Evolutionary conservation across 768 basidiomycete genomes (phyloP), one percentile per base, ranked within the genome.

Genomic region (Termitomyces sp.): DNA sequence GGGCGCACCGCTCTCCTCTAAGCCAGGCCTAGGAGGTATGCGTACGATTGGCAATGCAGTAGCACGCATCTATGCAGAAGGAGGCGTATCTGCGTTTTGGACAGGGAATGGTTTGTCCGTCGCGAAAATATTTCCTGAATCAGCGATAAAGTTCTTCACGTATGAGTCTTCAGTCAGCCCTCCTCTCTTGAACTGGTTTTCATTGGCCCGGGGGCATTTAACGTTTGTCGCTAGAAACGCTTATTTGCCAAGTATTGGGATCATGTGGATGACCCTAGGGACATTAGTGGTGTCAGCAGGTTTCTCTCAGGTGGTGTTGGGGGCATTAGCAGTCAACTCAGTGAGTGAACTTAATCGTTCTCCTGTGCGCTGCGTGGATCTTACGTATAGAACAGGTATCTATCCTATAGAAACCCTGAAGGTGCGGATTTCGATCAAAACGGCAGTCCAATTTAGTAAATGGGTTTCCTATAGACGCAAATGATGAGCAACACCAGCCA

Each of bases 331-430:
- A 93, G 91, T 73, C 94, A 97, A 77, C 79, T 96, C 27, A 87
- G 92, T 91, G 61, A 69, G 87, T 73, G 17, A n/a, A 58, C 17
- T 27, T 45, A 53, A n/a, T 19, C 25, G 42, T 44, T 64, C 38
- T 60, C 23, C 45, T 42, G 21, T 46, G 41, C 56, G 50, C 25
- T 40, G 38, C 62, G 40, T 57, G 73, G 50, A 68, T 63, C 54
- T 58, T 57, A 56, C 40, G 35, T 32, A 23, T 47, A 60, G 23
- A 43, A 35, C 63, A 94, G 94, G 91, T 60, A 98, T 98, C 73
- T 98, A 97, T 72, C 95, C 95, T 1, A 85, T 98, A 63, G 97
- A 98, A 72, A 98, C 96, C 2, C 74, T 98, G 53, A 98, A 99
- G 82, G 91, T 88, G 63, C 31, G 64, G 45, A 4, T 35, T 59